Percentiles rank a stretch among this genome's conserved stretches.
phyloP scores from a whole-genome alignment of 2,329 filamentous ascomycete genomes.

The Harringtonia lauricola region DNA sequence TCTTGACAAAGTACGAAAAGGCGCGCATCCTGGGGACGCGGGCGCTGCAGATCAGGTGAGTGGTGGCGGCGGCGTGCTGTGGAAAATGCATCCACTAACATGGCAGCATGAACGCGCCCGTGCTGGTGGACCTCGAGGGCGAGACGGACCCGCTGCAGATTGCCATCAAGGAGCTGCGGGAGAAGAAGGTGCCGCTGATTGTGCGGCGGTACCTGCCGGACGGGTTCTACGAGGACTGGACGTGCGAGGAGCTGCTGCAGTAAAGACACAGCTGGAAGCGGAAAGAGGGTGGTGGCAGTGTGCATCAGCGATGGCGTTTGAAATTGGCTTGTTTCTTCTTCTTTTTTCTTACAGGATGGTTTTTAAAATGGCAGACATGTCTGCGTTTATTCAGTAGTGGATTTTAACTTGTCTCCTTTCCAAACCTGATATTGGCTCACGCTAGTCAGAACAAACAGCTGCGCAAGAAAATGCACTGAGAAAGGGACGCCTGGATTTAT shows the following conservation, averaged over 20 bases:
- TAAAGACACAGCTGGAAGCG: constrained; percentile 14
- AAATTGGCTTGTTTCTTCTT: not conserved
- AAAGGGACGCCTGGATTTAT: not conserved
- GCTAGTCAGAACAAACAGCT: too few species aligned
- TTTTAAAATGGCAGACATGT: too few species aligned
- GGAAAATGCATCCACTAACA: too few species aligned
- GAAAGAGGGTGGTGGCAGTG: not conserved
- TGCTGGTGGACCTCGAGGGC: constrained; percentile 91
- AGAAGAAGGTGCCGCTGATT: constrained; percentile 97
- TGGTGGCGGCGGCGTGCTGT: too few species aligned
- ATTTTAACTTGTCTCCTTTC: too few species aligned
- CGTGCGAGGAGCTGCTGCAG: constrained; percentile 83
- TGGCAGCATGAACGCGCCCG: constrained; percentile 96
- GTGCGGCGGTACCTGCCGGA: constrained; percentile 93
- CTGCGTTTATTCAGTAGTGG: too few species aligned
- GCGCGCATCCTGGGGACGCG: constrained; percentile 88
- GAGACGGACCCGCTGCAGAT: constrained; percentile 97
- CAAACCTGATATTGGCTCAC: too few species aligned
- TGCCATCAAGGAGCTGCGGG: constrained; percentile 89
- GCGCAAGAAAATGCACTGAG: too few species aligned
- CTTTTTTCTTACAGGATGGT: not conserved
- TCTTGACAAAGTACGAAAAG: constrained; percentile 99
- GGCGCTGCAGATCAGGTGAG: constrained; percentile 88
- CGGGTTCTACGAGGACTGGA: constrained; percentile 99
- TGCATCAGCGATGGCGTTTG: constrained; percentile 16